Evolutionary conservation across 305 asterid genomes (phyloP).

Genomic region (Solanum hybrid): DNA sequence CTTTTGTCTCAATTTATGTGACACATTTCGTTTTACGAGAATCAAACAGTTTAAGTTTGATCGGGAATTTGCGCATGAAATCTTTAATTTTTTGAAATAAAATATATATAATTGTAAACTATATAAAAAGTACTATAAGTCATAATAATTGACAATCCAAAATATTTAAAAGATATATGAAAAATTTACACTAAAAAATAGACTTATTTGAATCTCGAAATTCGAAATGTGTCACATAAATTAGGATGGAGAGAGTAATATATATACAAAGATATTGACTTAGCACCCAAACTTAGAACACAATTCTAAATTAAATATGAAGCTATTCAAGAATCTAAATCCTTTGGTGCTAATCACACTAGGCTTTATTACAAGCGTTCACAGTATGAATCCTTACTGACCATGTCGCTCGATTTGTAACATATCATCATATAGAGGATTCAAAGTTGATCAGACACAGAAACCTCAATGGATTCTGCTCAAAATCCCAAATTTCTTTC

Average conservation of each 20-base stretch:
- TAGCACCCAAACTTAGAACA: neutral
- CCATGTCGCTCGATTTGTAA: neutral
- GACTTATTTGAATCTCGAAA: too few relatives aligned
- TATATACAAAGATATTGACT: neutral
- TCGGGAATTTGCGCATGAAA: neutral
- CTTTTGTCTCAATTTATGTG: neutral
- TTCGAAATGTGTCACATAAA: neutral
- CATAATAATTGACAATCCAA: neutral
- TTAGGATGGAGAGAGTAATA: neutral
- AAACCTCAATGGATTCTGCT: conserved; percentile 10
- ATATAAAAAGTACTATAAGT: too few relatives aligned
- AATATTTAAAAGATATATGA: too few relatives aligned
- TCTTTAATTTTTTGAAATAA: too few relatives aligned
- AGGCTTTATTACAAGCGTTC: neutral
- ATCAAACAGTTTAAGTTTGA: neutral
- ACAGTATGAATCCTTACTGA: neutral
- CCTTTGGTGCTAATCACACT: neutral
- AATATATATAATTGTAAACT: neutral
- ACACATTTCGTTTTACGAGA: neutral
- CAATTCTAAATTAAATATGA: neutral
- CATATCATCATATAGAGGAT: neutral
- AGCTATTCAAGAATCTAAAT: neutral
- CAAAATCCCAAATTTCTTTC: conserved; percentile 13
- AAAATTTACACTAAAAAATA: too few relatives aligned
- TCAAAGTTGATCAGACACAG: neutral